Evolutionary conservation across 805 yeast species (phyloP).

Genomic region (Clavispora carvajalis): DNA sequence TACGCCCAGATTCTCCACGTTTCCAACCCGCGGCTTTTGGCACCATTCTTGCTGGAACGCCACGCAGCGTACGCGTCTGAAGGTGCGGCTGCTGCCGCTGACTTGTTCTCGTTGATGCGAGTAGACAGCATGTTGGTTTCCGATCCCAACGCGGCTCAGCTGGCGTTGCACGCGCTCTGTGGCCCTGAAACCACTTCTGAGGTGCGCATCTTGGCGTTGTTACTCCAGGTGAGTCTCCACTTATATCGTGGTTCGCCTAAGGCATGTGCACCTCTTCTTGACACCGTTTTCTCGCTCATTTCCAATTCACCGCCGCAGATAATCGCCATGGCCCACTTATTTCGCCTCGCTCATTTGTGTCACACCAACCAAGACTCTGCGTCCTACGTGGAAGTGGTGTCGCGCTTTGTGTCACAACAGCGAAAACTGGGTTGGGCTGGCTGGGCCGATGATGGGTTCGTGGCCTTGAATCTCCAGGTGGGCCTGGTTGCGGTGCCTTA

Average conservation of each 20-base stretch:
- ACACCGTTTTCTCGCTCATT: neutral
- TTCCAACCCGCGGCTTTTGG: constrained; percentile 6
- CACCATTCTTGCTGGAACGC: constrained; percentile 5
- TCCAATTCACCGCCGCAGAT: constrained; percentile 22
- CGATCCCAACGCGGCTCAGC: constrained; percentile 22
- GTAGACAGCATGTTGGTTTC: constrained; percentile 24
- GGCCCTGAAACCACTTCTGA: constrained; percentile 6
- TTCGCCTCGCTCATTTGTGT: constrained; percentile 20
- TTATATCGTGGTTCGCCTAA: constrained; percentile 24
- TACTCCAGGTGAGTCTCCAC: constrained; percentile 26
- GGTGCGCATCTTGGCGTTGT: constrained; percentile 18
- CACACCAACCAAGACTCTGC: constrained; percentile 21
- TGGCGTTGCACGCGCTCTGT: constrained; percentile 15
- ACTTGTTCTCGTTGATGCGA: constrained; percentile 28
- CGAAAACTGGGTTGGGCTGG: constrained; percentile 16
- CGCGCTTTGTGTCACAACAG: constrained; percentile 13
- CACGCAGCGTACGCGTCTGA: constrained; percentile 2
- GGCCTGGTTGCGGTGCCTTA: constrained; percentile 7
- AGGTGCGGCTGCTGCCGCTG: constrained; percentile 14
- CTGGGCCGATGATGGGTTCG: constrained; percentile 29
- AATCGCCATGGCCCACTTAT: constrained; percentile 24
- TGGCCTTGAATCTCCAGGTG: constrained; percentile 3
- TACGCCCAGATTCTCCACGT: constrained; percentile 32
- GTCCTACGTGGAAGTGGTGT: constrained; percentile 14
- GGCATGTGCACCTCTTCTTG: constrained; percentile 9